Evolutionary conservation across 176 grass and related monocot genomes (phyloP), one percentile per base, ranked within the genome.

Genomic region (Bolboschoenus planiculmis): DNA sequence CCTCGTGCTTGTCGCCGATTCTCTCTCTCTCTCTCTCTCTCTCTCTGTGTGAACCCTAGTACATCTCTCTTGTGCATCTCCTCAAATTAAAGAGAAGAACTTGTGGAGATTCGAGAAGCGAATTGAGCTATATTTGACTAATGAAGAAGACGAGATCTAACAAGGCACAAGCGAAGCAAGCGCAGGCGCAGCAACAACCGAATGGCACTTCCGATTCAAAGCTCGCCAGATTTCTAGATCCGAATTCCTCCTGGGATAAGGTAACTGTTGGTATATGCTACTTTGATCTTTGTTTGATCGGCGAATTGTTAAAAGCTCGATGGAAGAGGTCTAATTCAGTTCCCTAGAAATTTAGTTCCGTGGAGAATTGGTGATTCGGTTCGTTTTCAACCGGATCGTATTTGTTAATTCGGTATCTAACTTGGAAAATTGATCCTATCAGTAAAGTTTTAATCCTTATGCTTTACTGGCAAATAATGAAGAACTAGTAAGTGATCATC

Each of bases 181-280:
- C 78, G 33, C 87, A 73, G 47, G n/a, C n/a, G n/a, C n/a, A n/a
- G n/a, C 60, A 58, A 68, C 89, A 87, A 86, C 83, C 83, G 70
- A 90, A 91, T 81, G 87, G 85, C 71, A 87, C 72, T 34, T 90
- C 92, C 82, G 84, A 78, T 67, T 95, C 89, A 56, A 93, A 90
- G 77, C 84, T 99, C 68, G 87, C 91, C 76, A 91, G 68, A 88
- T 93, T 88, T 78, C 91, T 99, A 71, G 96, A 99, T 90, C 92
- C 96, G 55, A 93, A 95, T 77, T 78, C 84, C 30, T 73, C 92
- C 5, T 93, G 62, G 92, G 96, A 99, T 57, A 99, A 95, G 92
- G 96, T 98, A 68, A 43, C 9, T 15, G 10, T 57, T 42, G 5
- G 31, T 20, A 18, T 6, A 36, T 11, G 62, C 16, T 18, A 2